A percentile compares a stretch with the other conserved stretches of the same genome.
Conservation (phyloP, 164 flowering plant genomes). For the Tinospora cordifolia region DNA sequence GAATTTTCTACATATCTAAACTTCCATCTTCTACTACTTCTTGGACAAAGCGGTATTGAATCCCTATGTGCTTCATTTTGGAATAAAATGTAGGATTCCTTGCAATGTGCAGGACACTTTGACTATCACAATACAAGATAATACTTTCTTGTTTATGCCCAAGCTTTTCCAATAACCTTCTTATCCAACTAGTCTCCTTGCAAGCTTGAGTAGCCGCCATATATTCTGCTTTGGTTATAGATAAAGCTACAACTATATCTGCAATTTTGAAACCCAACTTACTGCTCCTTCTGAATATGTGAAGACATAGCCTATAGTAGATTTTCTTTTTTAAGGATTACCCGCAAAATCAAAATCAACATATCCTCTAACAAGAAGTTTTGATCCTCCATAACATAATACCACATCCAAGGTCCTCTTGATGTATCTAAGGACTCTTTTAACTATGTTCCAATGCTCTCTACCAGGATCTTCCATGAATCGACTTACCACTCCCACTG, state of each 20-base stretch:
- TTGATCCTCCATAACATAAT: too few species aligned
- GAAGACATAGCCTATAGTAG: constrained; percentile 3
- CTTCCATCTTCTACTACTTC: constrained; percentile 1
- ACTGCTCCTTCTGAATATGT: background rate
- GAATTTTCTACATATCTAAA: too few species aligned
- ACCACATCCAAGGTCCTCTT: too few species aligned
- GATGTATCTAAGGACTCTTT: too few species aligned
- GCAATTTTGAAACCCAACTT: background rate
- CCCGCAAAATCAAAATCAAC: background rate
- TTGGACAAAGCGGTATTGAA: constrained; percentile 1
- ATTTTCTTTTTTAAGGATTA: background rate
- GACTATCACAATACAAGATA: background rate
- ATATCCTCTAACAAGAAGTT: too few species aligned
- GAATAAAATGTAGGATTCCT: constrained; percentile 1
- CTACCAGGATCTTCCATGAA: too few species aligned
- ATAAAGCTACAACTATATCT: constrained; percentile 5
- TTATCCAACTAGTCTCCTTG: background rate
- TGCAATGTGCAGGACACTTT: background rate
- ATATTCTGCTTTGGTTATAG: constrained; percentile 8
- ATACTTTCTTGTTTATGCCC: constrained; percentile 5
- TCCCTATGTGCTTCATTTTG: too few species aligned
- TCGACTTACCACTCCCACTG: too few species aligned
- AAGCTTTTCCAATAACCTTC: too few species aligned
- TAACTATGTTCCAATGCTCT: too few species aligned
- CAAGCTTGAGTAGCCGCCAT: too few species aligned